Base-by-base conservation (phyloP, 225 moss, liverwort and hornwort genomes). In the Pleurozium schreberi region DNA sequence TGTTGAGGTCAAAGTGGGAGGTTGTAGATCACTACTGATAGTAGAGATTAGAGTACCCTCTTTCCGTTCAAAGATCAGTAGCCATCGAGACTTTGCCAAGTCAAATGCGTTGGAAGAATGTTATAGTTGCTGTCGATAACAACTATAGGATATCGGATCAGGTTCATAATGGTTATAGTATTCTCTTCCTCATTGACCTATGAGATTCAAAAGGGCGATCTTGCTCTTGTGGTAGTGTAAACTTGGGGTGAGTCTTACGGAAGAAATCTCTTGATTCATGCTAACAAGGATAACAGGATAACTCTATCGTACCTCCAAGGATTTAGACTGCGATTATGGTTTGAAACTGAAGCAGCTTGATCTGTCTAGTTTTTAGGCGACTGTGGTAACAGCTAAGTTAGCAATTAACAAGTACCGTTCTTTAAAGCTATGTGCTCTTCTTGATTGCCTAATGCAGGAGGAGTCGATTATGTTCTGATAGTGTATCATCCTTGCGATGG, bases 381-480 rank as follows among this genome's bases (percentile, higher is more conserved):
- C 36, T 45, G 42, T 27, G 20, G 25, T n/a, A 36, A 74, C 81
- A 5, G 8, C 69, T 49, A 43, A 45, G 30, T 55, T 21, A 53
- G 18, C 18, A 42, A 81, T 33, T 12, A 52, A 23, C 33, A 40
- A 53, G 30, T 59, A 38, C 17, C 36, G 23, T 50, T 55, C 42
- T 79, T 79, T 57, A 55, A 84, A 27, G 40, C 25, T n/a, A 3
- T 62, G 36, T 79, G 34, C 30, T 76, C 22, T 66, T 55, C 63
- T 88, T 68, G 19, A 47, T 83, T 92, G 53, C 85, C 23, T 14
- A 81, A 63, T 81, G 86, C 93, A 93, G 93, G 88, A 90, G 87
- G 68, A 90, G 90, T 76, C 85, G 91, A 49, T 47, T 91, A 67
- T 84, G 93, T 66, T 59, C 90, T 55, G 90, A 88, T 21, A 82